These are phyloP conservation scores for Astrothelium macrocarpum DNA, from an alignment of 495 filamentous ascomycete species.

Conservation along the genomic window DNA sequence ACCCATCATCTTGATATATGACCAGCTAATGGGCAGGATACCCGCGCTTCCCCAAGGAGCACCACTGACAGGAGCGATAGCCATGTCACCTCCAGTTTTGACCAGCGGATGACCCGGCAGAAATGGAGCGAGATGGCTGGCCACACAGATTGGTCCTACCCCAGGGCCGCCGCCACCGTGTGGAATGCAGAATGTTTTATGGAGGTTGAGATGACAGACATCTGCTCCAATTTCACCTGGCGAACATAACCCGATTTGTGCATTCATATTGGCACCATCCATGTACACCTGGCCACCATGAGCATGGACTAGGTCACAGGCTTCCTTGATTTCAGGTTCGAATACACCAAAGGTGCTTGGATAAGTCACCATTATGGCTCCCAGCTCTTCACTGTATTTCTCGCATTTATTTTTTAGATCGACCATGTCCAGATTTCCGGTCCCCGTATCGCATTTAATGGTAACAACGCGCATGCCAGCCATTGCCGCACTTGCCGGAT, in stretches of 20 bases:
- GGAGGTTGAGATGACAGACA: conserved; percentile 94
- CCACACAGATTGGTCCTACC: conserved; percentile 92
- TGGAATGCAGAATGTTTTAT: conserved; percentile 99
- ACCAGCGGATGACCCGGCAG: conserved; percentile 67
- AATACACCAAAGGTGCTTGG: conserved; percentile 96
- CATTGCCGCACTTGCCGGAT: conserved; percentile 95
- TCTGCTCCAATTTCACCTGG: conserved; percentile 96
- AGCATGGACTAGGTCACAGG: conserved; percentile 74
- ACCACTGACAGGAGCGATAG: conserved; percentile 66
- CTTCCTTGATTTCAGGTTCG: conserved; percentile 82
- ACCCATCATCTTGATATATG: conserved; percentile 98
- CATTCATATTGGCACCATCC: conserved; percentile 99
- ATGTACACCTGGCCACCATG: conserved; percentile 96
- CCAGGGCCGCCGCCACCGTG: conserved; percentile 95
- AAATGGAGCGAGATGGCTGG: conserved; percentile 65
- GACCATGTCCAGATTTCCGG: conserved; percentile 80
- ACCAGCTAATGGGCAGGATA: conserved; percentile 94
- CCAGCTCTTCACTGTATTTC: conserved; percentile 76
- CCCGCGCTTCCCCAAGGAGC: conserved; percentile 87
- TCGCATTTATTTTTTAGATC: conserved; percentile 83
- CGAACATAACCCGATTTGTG: conserved; percentile 93
- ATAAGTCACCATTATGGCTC: conserved; percentile 97
- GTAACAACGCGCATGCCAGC: conserved; percentile 94
- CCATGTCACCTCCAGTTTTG: conserved; percentile 52
- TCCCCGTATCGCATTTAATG: conserved; percentile 80